Conservation (phyloP, 1,139 yeast genomes). For the Yamadazyma aaseri region DNA sequence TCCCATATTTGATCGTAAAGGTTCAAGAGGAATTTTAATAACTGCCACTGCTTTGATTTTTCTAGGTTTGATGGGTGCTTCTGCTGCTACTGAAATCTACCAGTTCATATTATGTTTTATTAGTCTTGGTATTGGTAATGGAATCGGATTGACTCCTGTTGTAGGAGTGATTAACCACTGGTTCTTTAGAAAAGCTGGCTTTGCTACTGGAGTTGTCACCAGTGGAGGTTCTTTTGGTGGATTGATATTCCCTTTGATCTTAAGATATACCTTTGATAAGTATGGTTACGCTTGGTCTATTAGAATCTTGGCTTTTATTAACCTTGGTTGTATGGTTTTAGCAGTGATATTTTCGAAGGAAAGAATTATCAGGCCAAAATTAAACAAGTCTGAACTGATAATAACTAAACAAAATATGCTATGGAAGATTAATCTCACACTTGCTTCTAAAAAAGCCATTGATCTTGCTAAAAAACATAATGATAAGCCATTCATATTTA, state of each 20-base stretch:
- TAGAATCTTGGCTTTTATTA: conserved; percentile 33
- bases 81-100: conserved; percentile 27
- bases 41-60: conserved; percentile 26
- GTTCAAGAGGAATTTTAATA: conserved; percentile 27
- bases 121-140: conserved; percentile 35
- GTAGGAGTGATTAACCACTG: conserved; percentile 41
- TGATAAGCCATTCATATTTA: conserved; percentile 20
- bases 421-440: neutral
- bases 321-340: conserved; percentile 36
- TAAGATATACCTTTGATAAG: conserved; percentile 27
- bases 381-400: neutral
- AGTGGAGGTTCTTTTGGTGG: conserved; percentile 43
- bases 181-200: conserved; percentile 34
- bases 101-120: conserved; percentile 37
- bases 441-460: neutral
- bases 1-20: conserved; percentile 36
- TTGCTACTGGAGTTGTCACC: conserved; percentile 38
- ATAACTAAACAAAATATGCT: neutral
- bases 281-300: conserved; percentile 39
- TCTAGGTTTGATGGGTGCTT: conserved; percentile 36
- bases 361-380: conserved; percentile 21
- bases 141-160: conserved; percentile 36
- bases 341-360: conserved; percentile 32
- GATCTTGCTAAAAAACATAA: conserved; percentile 5
- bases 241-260: conserved; percentile 32